Percentiles rank a stretch among this genome's conserved stretches.
phyloP scores from a whole-genome alignment of 106 monocot species.

The Allium sativum region DNA sequence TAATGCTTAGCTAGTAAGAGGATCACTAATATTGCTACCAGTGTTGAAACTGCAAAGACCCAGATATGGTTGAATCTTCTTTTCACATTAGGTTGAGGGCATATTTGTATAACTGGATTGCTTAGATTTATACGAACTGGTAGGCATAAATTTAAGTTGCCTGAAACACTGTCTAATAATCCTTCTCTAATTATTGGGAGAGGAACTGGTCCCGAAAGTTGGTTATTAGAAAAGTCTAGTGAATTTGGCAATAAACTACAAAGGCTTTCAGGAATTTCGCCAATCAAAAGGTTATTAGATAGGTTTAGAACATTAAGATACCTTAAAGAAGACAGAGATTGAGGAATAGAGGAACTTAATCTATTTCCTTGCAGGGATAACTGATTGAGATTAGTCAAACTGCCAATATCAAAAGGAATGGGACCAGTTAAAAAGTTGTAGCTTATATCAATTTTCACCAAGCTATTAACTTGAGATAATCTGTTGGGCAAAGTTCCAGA shows the following conservation, averaged over 20 bases:
- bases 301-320: conserved; percentile 91
- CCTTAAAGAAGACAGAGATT: conserved; percentile 46
- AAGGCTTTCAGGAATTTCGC: conserved; percentile 70
- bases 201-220: conserved; percentile 71
- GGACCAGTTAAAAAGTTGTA: conserved; percentile 64
- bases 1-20: conserved; percentile 36
- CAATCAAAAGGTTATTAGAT: conserved; percentile 73
- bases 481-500: conserved; percentile 49
- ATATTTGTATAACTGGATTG: conserved; percentile 26
- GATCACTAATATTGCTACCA: conserved; percentile 18
- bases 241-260: conserved; percentile 78
- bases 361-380: conserved; percentile 66
- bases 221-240: conserved; percentile 83
- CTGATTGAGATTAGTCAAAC: conserved; percentile 50
- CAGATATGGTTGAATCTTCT: conserved; percentile 38
- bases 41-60: conserved; percentile 29
- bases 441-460: conserved; percentile 87
- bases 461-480: conserved; percentile 34
- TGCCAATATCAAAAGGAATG: conserved; percentile 57
- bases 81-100: conserved; percentile 31
- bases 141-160: conserved; percentile 62
- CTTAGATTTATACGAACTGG: conserved; percentile 34
- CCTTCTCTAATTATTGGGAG: conserved; percentile 68
- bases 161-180: conserved; percentile 63
- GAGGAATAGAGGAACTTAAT: conserved; percentile 60